phyloP scores from a whole-genome alignment of 331 rosid species.

The Malus hybrid region DNA sequence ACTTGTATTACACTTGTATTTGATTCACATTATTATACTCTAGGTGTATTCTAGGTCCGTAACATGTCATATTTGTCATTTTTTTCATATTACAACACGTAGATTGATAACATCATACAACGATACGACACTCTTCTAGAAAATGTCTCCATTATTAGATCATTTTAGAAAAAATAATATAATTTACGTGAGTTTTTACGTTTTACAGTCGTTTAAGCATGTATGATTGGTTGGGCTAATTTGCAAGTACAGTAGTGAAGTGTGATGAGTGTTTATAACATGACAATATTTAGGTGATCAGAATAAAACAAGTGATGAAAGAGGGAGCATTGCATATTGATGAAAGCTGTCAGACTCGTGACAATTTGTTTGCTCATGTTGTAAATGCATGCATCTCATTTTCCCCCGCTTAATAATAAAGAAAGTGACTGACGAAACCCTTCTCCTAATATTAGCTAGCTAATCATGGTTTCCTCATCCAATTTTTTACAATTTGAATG shows the following conservation, averaged over 20 bases:
- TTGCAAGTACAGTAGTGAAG: not conserved
- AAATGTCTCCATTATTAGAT: too few relatives aligned
- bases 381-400: not conserved
- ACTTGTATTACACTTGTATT: too few relatives aligned
- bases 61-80: too few relatives aligned
- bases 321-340: not conserved
- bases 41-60: too few relatives aligned
- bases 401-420: not conserved
- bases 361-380: not conserved
- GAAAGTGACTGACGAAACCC: not conserved
- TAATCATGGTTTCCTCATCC: not conserved
- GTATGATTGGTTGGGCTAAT: not conserved
- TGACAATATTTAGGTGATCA: constrained; percentile 9
- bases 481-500: not conserved
- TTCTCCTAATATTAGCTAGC: not conserved
- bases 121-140: too few relatives aligned
- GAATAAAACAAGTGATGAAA: constrained; percentile 4
- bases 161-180: too few relatives aligned
- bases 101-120: too few relatives aligned
- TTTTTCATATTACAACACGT: too few relatives aligned
- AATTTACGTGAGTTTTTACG: too few relatives aligned
- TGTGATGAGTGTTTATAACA: not conserved
- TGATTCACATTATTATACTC: too few relatives aligned
- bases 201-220: too few relatives aligned
- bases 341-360: constrained; percentile 14